These are phyloP conservation scores for Verticillium klebahnii DNA, from an alignment of 2,329 filamentous ascomycete genomes.

Conservation along the genomic window DNA sequence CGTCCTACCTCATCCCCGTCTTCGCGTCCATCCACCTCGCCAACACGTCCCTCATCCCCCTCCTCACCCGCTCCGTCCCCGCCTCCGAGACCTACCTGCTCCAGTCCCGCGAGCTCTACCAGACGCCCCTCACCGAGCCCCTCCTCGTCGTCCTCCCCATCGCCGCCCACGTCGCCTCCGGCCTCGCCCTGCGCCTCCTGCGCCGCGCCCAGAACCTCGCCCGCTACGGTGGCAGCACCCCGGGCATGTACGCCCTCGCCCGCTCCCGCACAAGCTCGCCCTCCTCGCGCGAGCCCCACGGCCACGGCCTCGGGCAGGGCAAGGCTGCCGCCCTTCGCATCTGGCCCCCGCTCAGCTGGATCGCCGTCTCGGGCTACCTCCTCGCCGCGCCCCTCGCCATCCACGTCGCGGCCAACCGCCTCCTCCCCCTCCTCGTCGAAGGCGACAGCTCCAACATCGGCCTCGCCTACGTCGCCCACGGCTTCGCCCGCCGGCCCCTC, in stretches of 20 bases:
- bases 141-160: conserved; percentile 74
- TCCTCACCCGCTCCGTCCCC: conserved; percentile 66
- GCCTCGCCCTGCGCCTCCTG: conserved; percentile 71
- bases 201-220: conserved; percentile 65
- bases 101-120: conserved; percentile 88
- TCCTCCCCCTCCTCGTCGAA: conserved; percentile 69
- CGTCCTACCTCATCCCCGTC: conserved; percentile 75
- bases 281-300: conserved; percentile 15
- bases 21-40: conserved; percentile 74
- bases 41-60: conserved; percentile 78
- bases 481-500: conserved; percentile 67
- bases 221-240: conserved; percentile 69
- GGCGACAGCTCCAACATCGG: conserved; percentile 85
- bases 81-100: conserved; percentile 82
- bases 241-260: conserved; percentile 39
- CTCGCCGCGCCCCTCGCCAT: conserved; percentile 61
- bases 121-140: conserved; percentile 75
- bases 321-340: conserved; percentile 22
- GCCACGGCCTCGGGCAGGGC: not conserved
- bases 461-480: conserved; percentile 78
- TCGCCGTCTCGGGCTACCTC: conserved; percentile 67
- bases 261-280: conserved; percentile 25
- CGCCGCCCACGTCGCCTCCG: conserved; percentile 69
- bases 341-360: conserved; percentile 70
- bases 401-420: conserved; percentile 73